Conservation (phyloP, 257 asterid genomes). For the Solanum sejunctum region DNA sequence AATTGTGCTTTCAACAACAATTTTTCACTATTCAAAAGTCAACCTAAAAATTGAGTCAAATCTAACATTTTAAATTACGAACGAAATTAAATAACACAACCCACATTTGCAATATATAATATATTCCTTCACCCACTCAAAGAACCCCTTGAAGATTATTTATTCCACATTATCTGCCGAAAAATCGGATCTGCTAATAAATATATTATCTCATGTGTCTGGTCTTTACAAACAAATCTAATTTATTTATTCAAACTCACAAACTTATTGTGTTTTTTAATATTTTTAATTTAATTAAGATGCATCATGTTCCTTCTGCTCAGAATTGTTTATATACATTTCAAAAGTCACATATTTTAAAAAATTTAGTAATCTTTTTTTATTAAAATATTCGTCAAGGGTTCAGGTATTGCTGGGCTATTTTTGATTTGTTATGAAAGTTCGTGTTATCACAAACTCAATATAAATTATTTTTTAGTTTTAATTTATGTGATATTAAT, state of each 20-base stretch:
- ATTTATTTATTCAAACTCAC: not conserved
- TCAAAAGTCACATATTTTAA: not conserved
- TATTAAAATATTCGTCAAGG: too few relatives aligned
- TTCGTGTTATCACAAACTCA: too few relatives aligned
- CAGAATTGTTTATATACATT: not conserved
- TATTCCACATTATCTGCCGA: not conserved
- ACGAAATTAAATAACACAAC: too few relatives aligned
- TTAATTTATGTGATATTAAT: too few relatives aligned
- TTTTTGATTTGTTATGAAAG: too few relatives aligned
- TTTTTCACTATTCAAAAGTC: too few relatives aligned
- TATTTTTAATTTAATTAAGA: not conserved
- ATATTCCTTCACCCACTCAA: not conserved
- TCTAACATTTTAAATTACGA: accelerated
- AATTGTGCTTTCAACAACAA: too few relatives aligned
- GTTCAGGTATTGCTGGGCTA: too few relatives aligned
- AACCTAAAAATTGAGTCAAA: too few relatives aligned
- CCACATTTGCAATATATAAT: too few relatives aligned
- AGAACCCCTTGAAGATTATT: not conserved
- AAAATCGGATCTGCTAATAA: not conserved
- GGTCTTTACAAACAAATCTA: not conserved
- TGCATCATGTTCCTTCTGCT: not conserved
- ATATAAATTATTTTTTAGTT: too few relatives aligned
- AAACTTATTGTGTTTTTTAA: not conserved
- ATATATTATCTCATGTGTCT: not conserved
- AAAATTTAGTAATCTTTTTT: too few relatives aligned